Conservation (phyloP, 257 asterid species). For the Nicotiana benthamiana region DNA sequence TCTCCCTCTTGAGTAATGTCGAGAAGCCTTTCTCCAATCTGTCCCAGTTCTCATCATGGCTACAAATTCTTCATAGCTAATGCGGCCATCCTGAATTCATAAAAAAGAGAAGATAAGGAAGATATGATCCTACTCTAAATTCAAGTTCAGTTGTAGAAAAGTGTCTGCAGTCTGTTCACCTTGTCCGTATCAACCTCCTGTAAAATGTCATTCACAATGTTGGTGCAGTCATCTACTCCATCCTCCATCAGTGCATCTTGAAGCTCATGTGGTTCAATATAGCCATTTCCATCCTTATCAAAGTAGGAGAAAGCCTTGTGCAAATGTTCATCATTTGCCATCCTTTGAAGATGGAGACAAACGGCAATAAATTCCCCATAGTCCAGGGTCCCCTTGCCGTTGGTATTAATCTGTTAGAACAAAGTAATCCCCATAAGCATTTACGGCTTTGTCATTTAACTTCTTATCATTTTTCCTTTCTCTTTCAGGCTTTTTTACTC, state of each 20-base stretch:
- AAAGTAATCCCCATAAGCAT: neutral
- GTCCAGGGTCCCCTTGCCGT: constrained; percentile 67
- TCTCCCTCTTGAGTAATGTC: constrained; percentile 83
- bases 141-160: neutral
- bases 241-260: constrained; percentile 68
- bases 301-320: constrained; percentile 72
- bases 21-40: constrained; percentile 91
- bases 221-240: constrained; percentile 52
- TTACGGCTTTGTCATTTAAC: neutral
- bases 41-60: constrained; percentile 92
- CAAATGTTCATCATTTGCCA: constrained; percentile 82
- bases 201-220: constrained; percentile 70
- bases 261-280: constrained; percentile 68
- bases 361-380: constrained; percentile 76
- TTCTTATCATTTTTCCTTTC: neutral
- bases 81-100: constrained; percentile 65
- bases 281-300: constrained; percentile 66
- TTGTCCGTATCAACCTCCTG: constrained; percentile 87
- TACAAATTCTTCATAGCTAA: constrained; percentile 77
- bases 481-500: neutral
- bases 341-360: constrained; percentile 69
- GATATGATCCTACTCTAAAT: neutral
- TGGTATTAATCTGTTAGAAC: constrained; percentile 47
- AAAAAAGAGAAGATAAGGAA: neutral
- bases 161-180: constrained; percentile 27